phyloP scores from a whole-genome alignment of 257 asterid genomes.

The Nicotiana knightiana region DNA sequence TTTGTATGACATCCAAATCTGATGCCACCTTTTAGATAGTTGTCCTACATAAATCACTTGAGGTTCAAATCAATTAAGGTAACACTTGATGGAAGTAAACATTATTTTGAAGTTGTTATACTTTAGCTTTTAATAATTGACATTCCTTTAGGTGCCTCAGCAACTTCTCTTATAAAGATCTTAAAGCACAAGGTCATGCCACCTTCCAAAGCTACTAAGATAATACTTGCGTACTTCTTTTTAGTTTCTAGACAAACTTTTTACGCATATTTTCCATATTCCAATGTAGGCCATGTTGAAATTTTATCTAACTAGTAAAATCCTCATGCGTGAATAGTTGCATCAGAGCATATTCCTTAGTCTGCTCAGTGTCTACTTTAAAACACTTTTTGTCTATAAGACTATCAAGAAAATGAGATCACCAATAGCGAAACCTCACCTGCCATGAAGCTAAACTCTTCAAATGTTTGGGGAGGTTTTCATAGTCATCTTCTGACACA shows the following conservation, averaged over 20 bases:
- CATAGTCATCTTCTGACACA: slow-evolving; percentile 62
- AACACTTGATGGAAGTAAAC: not conserved
- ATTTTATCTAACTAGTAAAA: not conserved
- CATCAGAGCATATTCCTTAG: not conserved
- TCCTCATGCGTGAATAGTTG: not conserved
- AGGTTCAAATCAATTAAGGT: not conserved
- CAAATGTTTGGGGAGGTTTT: slow-evolving; percentile 69
- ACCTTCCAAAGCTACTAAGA: not conserved
- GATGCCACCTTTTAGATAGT: not conserved
- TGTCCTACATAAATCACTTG: not conserved
- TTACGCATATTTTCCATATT: not conserved
- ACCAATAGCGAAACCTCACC: slow-evolving; percentile 35
- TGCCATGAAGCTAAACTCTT: slow-evolving; percentile 74
- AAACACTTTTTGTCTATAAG: not conserved
- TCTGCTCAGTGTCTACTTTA: not conserved
- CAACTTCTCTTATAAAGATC: not conserved
- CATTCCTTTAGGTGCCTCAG: not conserved
- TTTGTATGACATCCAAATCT: not conserved
- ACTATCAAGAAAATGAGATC: not conserved
- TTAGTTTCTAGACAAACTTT: not conserved
- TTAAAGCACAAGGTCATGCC: not conserved
- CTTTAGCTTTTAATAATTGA: not conserved
- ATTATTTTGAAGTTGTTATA: not conserved
- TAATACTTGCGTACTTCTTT: not conserved
- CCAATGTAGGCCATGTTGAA: not conserved